Percentiles rank a stretch among this genome's conserved stretches.
These are phyloP conservation scores for Saturnispora silvae DNA, from an alignment of 805 yeast species.

Conservation along the genomic window DNA sequence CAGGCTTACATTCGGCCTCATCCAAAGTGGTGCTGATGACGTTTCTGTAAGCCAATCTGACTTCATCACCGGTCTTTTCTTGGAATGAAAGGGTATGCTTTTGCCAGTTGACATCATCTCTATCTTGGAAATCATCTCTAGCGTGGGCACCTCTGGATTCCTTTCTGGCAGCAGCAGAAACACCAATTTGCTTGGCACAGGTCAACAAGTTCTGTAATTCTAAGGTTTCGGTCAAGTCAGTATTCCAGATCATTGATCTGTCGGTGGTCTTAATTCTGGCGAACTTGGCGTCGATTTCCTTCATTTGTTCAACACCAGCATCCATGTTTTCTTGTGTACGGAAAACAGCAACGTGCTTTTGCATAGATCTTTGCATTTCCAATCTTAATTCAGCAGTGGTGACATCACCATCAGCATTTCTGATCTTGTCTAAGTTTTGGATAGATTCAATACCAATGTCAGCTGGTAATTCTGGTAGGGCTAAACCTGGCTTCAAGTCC, in stretches of 20 bases:
- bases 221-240: slow-evolving; percentile 90
- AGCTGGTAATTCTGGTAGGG: slow-evolving; percentile 71
- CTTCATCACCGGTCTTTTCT: slow-evolving; percentile 54
- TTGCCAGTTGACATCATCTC: slow-evolving; percentile 97
- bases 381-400: slow-evolving; percentile 83
- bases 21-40: slow-evolving; percentile 81
- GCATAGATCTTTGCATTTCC: slow-evolving; percentile 94
- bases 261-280: slow-evolving; percentile 77
- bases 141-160: slow-evolving; percentile 99
- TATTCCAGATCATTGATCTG: slow-evolving; percentile 98
- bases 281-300: slow-evolving; percentile 63
- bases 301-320: slow-evolving; percentile 77
- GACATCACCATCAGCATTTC: slow-evolving; percentile 75
- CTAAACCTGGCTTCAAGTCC: slow-evolving; percentile 76
- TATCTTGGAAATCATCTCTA: slow-evolving; percentile 91
- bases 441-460: slow-evolving; percentile 85
- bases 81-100: slow-evolving; percentile 96
- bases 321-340: slow-evolving; percentile 88
- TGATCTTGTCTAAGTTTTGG: slow-evolving; percentile 78
- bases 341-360: slow-evolving; percentile 92
- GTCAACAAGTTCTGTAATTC: slow-evolving; percentile 94
- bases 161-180: slow-evolving; percentile 85
- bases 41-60: slow-evolving; percentile 71
- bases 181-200: slow-evolving; percentile 94
- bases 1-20: slow-evolving; percentile 85